Evolutionary conservation across 306 rosid species (phyloP).

Genomic region (Astragalus membranaceus): DNA sequence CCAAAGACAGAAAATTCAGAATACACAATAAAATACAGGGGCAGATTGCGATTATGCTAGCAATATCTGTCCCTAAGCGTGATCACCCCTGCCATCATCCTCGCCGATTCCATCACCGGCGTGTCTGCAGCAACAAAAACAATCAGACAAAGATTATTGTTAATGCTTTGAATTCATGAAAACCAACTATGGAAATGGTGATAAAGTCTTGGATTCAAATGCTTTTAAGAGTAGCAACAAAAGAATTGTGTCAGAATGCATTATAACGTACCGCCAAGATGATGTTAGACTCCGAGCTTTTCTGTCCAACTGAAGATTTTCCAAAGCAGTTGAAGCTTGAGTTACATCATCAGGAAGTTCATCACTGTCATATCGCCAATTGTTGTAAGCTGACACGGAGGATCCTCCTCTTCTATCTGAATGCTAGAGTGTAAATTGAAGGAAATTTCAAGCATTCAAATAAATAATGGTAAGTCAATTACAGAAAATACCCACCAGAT

Average conservation of each 20-base stretch:
- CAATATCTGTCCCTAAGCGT: conserved; percentile 37
- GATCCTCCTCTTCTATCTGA: conserved; percentile 97
- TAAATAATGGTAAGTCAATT: conserved; percentile 8
- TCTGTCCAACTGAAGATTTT: conserved; percentile 92
- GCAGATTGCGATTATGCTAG: conserved; percentile 23
- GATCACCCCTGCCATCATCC: conserved; percentile 77
- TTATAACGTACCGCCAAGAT: conserved; percentile 85
- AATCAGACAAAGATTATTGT: neutral
- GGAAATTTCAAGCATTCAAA: conserved; percentile 24
- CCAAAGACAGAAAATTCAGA: conserved; percentile 18
- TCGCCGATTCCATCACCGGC: conserved; percentile 69
- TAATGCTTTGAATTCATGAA: neutral
- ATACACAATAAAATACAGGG: conserved; percentile 43
- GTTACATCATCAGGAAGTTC: conserved; percentile 79
- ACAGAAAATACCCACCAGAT: conserved; percentile 63
- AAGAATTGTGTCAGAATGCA: neutral
- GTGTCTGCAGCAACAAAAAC: conserved; percentile 45
- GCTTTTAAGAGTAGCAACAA: neutral
- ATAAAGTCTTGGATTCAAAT: neutral
- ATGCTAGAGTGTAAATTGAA: conserved; percentile 41
- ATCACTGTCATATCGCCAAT: conserved; percentile 84
- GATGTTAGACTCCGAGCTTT: conserved; percentile 97
- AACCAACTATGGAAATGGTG: neutral
- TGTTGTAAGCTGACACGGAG: conserved; percentile 72
- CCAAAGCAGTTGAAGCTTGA: conserved; percentile 82